phyloP scores from a whole-genome alignment of 345 rosid species.

The Populus davidiana region DNA sequence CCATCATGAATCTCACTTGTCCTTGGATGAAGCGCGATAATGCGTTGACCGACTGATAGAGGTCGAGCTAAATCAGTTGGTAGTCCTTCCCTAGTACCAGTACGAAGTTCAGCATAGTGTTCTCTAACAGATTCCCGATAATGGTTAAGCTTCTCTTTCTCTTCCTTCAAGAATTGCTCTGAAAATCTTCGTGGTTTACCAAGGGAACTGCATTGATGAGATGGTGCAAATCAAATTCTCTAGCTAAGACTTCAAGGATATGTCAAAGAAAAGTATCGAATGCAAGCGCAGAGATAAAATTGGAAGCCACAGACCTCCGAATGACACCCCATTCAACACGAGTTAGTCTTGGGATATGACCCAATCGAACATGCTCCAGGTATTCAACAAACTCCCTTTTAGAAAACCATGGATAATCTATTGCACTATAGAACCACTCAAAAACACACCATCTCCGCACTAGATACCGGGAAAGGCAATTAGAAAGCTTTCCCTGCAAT shows the following conservation, averaged over 20 bases:
- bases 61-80: conserved; percentile 92
- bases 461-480: conserved; percentile 55
- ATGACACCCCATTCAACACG: conserved; percentile 98
- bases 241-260: background rate
- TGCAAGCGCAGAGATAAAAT: conserved; percentile 2
- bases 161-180: conserved; percentile 72
- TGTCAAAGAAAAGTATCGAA: background rate
- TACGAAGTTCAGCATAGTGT: conserved; percentile 75
- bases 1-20: conserved; percentile 88
- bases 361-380: conserved; percentile 89
- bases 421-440: conserved; percentile 96
- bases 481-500: conserved; percentile 66
- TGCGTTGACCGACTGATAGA: conserved; percentile 78
- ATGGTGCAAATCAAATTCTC: background rate
- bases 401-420: conserved; percentile 97
- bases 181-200: conserved; percentile 97
- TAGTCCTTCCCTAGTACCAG: conserved; percentile 81
- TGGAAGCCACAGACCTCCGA: conserved; percentile 57
- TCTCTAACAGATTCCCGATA: conserved; percentile 88
- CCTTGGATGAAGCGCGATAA: conserved; percentile 82
- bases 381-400: conserved; percentile 94
- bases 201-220: conserved; percentile 70
- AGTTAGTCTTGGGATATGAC: conserved; percentile 88
- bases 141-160: conserved; percentile 76
- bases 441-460: conserved; percentile 86